Base-by-base conservation (phyloP, 108 stramenopile genomes). In the Skeletonema tropicum region DNA sequence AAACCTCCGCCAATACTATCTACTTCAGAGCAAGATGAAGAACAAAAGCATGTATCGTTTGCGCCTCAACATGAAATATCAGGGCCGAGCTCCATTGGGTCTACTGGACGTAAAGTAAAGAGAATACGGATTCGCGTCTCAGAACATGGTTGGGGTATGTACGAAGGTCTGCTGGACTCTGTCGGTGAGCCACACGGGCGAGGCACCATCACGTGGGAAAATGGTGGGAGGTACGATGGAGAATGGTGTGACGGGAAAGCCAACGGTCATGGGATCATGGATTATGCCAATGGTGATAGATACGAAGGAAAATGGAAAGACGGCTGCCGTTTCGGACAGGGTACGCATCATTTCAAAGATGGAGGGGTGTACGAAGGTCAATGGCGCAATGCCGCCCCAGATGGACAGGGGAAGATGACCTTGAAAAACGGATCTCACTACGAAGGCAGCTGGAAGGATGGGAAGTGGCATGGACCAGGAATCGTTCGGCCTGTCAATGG, bases 181-280 rank as follows among this genome's bases (percentile, higher is more conserved):
- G 57, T 55, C 2, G 80, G 80, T 3, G 80, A 81, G 19, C 80
- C 80, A 11, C 77, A 81, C 15, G 86, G 86, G 2, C 49, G 70
- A 29, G 86, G 86, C 6, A 65, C 62, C 1, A 70, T 86, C 9
- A 73, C 76, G 1, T 84, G 83, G 86, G 82, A 76, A 42, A 80
- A 86, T 36, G 86, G 86, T 14, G 86, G 83, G 3, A 78, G 71
- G 46, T 86, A 86, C 71, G 76, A 62, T 31, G 86, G 86, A n/a
- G 83, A 84, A 38, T 86, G 86, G 86, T 57, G 77, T 26, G 80
- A 86, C 49, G 86, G 86, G 3, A 84, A 82, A 49, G 80, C 83
- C 33, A 76, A 84, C 60, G 86, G 86, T 3, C 61, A 42, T 64
- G 86, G 86, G 9, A 59, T 82, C 10, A 86, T 82, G 80, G 52